A percentile compares a stretch with the other conserved stretches of the same genome.
Conservation (phyloP, 1,139 yeast genomes). For the Suhomyces guaymorum region DNA sequence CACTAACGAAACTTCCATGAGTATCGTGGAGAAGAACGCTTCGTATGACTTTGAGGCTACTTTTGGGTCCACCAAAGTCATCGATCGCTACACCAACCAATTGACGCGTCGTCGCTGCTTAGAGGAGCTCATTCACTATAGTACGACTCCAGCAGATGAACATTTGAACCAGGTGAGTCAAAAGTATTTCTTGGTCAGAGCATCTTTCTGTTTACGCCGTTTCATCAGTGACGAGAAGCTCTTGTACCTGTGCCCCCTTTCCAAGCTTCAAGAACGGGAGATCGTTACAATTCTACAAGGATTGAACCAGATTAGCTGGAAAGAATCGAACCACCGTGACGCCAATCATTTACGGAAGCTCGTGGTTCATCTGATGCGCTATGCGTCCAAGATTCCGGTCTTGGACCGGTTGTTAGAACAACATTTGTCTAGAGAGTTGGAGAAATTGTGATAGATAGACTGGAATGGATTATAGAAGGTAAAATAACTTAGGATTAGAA, state of each 20-base stretch:
- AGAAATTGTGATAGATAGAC: neutral
- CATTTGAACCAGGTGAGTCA: conserved; percentile 24
- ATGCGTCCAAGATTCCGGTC: conserved; percentile 23
- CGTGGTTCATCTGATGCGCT: conserved; percentile 30
- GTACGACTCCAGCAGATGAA: conserved; percentile 16
- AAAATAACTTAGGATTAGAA: too few relatives aligned
- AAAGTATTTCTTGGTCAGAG: conserved; percentile 29
- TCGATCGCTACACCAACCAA: conserved; percentile 25
- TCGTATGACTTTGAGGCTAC: conserved; percentile 29
- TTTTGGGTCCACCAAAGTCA: conserved; percentile 37
- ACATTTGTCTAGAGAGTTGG: neutral
- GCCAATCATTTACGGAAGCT: conserved; percentile 21
- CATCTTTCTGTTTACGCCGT: conserved; percentile 37
- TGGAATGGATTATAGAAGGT: neutral
- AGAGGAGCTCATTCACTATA: conserved; percentile 31
- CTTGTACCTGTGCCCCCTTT: conserved; percentile 33
- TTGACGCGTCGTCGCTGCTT: conserved; percentile 35
- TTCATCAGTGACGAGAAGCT: conserved; percentile 37
- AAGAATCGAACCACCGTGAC: conserved; percentile 5
- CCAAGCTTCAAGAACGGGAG: conserved; percentile 41
- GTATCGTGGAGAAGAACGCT: too few relatives aligned
- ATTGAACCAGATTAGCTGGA: conserved; percentile 16
- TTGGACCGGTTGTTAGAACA: conserved; percentile 14
- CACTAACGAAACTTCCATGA: conserved; percentile 20
- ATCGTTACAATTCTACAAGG: conserved; percentile 30